A percentile compares a stretch with the other conserved stretches of the same genome.
phyloP scores from a whole-genome alignment of 2,329 filamentous ascomycete species.

The Truncatella angustata region DNA sequence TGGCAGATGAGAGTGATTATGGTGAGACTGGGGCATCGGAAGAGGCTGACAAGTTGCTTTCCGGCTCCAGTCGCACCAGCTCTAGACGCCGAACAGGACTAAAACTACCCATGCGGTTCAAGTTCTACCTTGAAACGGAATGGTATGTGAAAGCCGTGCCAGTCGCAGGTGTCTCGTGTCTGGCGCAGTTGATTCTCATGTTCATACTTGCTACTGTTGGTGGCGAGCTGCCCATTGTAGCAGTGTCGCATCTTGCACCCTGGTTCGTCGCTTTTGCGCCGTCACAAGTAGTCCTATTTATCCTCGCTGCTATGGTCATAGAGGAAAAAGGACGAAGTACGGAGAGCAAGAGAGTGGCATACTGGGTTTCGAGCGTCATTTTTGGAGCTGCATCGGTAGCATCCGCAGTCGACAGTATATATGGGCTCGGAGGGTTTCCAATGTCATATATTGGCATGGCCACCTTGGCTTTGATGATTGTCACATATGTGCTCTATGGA shows the following conservation, averaged over 20 bases:
- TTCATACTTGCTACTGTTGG: neutral
- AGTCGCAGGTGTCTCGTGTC: neutral
- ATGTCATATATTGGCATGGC: constrained; percentile 26
- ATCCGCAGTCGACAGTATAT: constrained; percentile 20
- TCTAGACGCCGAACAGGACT: neutral
- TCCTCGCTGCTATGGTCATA: constrained; percentile 22
- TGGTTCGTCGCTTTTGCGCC: constrained; percentile 12
- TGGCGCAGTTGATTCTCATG: constrained; percentile 15
- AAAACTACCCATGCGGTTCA: neutral
- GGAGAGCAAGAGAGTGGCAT: constrained; percentile 13
- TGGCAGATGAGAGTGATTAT: neutral
- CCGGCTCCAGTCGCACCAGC: neutral
- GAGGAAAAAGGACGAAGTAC: constrained; percentile 18
- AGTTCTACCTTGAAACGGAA: constrained; percentile 7
- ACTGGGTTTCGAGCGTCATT: constrained; percentile 14
- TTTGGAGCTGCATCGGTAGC: constrained; percentile 15
- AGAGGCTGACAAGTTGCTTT: neutral
- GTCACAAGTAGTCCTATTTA: constrained; percentile 19
- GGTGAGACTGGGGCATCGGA: neutral
- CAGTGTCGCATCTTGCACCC: neutral
- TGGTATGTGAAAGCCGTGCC: constrained; percentile 7
- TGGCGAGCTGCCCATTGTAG: neutral
- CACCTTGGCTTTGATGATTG: constrained; percentile 16
- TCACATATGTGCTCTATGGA: constrained; percentile 22
- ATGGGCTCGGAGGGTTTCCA: constrained; percentile 22